Evolutionary conservation across 768 basidiomycete genomes (phyloP), one percentile per base, ranked within the genome.

Genomic region (Leccinum aurantiacum): DNA sequence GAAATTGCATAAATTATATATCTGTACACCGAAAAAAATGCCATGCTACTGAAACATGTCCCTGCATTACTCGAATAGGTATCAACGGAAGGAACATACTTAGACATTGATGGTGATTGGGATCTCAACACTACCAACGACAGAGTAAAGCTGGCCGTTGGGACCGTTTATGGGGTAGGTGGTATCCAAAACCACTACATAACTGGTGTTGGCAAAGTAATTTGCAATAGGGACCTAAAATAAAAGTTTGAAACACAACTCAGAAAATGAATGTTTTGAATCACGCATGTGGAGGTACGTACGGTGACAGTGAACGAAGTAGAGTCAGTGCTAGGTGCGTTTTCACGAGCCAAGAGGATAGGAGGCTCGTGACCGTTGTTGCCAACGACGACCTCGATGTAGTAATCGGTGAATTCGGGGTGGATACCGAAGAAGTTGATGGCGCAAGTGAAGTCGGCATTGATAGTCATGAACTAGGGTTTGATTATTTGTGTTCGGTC

Each of bases 361-460:
- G 69, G 69, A 38, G 74, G 69, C 24, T 73, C 74, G 25, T 67
- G 2, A 19, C 74, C 72, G 31, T 67, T 73, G 67, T 73, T 75
- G 38, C 68, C 67, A 27, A 52, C 55, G 9, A 72, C 67, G n/a
- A 74, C 72, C 54, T 74, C 74, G n/a, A 73, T 71, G 37, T 73
- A 75, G 57, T 74, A 73, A 56, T 73, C 72, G 58, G 65, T 73
- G 59, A 53, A 73, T 58, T 64, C 47, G 3, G 72, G 72, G 11
- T 41, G 19, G n/a, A 52, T 22, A 10, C 60, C 62, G 17, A 65
- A 65, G 56, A 2, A 29, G 35, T 64, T 62, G 57, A 67, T 60
- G 41, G 74, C 68, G 13, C 72, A 73, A n/a, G 17, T 63, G 4
- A 73, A 73, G 60, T 73, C 60, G 6, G 71, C 57, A 3, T 52